Evolutionary conservation across 441 rosid genomes (phyloP).

Genomic region (Raphanus hybrid): DNA sequence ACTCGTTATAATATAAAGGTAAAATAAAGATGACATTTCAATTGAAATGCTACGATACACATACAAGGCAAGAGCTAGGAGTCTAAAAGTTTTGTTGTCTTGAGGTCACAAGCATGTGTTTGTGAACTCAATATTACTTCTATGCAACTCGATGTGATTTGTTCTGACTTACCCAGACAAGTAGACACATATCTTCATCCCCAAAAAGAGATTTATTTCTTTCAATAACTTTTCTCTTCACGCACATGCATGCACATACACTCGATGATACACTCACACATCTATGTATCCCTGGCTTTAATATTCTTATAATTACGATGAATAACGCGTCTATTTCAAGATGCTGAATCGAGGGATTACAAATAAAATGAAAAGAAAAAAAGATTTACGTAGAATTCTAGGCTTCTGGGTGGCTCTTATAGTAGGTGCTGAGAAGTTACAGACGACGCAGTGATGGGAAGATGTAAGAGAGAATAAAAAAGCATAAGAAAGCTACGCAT

Average conservation of each 20-base stretch:
- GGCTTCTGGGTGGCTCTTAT: slow-evolving; percentile 27
- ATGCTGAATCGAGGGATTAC: background rate
- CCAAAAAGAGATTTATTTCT: slow-evolving; percentile 15
- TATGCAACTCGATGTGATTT: slow-evolving; percentile 42
- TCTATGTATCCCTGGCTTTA: background rate
- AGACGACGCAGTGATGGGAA: slow-evolving; percentile 41
- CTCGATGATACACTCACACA: background rate
- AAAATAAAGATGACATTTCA: background rate
- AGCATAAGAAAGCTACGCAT: slow-evolving; percentile 36
- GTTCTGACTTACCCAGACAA: slow-evolving; percentile 39
- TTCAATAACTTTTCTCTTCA: slow-evolving; percentile 11
- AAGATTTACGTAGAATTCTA: background rate
- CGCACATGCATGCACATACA: slow-evolving; percentile 40
- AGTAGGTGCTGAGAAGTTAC: slow-evolving; percentile 35
- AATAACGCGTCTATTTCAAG: slow-evolving; percentile 9
- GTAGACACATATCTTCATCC: slow-evolving; percentile 35
- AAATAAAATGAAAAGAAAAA: background rate
- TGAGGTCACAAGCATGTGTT: slow-evolving; percentile 36
- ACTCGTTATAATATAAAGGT: background rate
- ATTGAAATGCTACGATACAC: slow-evolving; percentile 16
- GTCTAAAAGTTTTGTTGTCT: background rate
- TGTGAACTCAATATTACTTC: slow-evolving; percentile 1
- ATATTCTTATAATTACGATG: background rate
- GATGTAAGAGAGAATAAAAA: slow-evolving; percentile 31
- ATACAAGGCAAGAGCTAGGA: background rate